Evolutionary conservation across 1,284 basidiomycete genomes (phyloP), one percentile per base, ranked within the genome.

Genomic region (Ceratobasidium sp.): DNA sequence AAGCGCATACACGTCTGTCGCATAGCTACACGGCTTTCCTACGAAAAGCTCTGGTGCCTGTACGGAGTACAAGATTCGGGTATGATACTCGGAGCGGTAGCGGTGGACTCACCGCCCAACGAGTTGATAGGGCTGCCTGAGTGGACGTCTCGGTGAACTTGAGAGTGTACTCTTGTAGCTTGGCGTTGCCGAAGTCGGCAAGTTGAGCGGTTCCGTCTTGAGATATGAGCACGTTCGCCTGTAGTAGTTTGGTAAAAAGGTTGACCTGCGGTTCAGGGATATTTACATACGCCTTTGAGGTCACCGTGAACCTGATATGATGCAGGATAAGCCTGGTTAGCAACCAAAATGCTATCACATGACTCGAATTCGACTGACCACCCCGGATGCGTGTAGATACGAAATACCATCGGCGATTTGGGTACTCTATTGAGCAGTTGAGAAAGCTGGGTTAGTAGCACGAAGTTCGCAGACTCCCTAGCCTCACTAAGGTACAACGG

Each of bases 1-100:
- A 20, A 54, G 52, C n/a, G 52, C 52, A 54, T 54, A 54, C 15
- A 54, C 52, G 20, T 70, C 68, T 12, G 68, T 38, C 10, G 17
- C 38, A 40, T 15, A 9, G 54, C 38, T 70, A n/a, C 42, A 42
- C 15, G 9, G 4, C 15, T 13, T 38, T 7, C 59, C 59, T 42
- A 4, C 12, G 38, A 62, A 62, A 3, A 62, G 59, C 59, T 62
- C 52, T n/a, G 52, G 52, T 9, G 52, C 52, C 52, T 54, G 9
- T 54, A 20, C 7, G 4, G 52, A 7, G n/a, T 54, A 7, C 7
- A n/a, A 48, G 9, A 48, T 17, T 10, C 17, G 33, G 33, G 33
- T 33, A 33, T 12, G 46, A 48, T 10, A 2, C 10, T 48, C 46
- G 9, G 46, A 17, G 12, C 17, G 46, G 10, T 1, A 48, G 33